Evolutionary conservation across 2,329 filamentous ascomycete species (phyloP).

Genomic region (Neoascochyta sp.): DNA sequence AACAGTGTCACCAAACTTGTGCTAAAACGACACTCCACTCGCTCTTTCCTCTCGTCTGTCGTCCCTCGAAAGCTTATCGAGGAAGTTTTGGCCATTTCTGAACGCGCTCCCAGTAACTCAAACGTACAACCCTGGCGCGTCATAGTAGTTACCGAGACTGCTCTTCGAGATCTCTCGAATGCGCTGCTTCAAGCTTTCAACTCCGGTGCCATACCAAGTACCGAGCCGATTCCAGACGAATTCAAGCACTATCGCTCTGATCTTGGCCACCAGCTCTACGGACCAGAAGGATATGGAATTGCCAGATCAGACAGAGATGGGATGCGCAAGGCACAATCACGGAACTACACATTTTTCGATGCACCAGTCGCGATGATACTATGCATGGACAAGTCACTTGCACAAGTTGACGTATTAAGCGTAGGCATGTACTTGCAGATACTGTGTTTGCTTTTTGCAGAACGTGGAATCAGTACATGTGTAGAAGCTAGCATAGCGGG

Average conservation of each 20-base stretch:
- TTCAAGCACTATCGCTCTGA: constrained; percentile 17
- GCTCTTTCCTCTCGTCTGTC: constrained; percentile 5
- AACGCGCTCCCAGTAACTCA: constrained; percentile 8
- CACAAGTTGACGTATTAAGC: constrained; percentile 13
- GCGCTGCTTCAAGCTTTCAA: constrained; percentile 7
- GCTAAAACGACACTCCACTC: constrained; percentile 7
- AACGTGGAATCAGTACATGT: constrained; percentile 17
- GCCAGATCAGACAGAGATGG: constrained; percentile 5
- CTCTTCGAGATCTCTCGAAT: constrained; percentile 11
- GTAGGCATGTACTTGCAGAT: constrained; percentile 24
- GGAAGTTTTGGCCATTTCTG: constrained; percentile 3
- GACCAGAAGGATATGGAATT: constrained; percentile 16
- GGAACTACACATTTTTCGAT: constrained; percentile 21
- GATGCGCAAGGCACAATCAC: constrained; percentile 5
- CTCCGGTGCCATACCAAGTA: constrained; percentile 3
- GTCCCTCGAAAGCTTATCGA: constrained; percentile 2
- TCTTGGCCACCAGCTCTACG: constrained; percentile 18
- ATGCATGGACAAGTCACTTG: constrained; percentile 14
- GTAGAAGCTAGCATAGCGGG: constrained; percentile 17
- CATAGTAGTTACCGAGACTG: constrained; percentile 10
- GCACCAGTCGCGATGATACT: constrained; percentile 14
- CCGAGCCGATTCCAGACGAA: constrained; percentile 12
- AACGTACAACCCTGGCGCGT: constrained; percentile 10
- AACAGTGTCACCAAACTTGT: too few species aligned
- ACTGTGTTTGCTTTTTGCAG: constrained; percentile 16